Base-by-base conservation (phyloP, 2,329 filamentous ascomycete genomes). In the Leptographium radiaticola region DNA sequence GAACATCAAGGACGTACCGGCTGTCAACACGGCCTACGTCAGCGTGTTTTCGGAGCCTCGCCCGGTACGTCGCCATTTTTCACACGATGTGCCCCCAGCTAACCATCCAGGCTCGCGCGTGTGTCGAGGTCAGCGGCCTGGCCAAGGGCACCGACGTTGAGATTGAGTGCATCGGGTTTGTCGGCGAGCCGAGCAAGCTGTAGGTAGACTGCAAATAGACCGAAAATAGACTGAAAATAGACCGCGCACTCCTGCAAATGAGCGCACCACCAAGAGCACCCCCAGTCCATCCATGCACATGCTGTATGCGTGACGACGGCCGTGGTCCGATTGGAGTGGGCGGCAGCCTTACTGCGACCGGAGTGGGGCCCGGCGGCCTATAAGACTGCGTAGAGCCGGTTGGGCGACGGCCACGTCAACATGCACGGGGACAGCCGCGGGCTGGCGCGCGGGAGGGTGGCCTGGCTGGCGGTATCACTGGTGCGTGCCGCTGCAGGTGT, bases 1-100 rank as follows among this genome's bases (percentile, higher is more conserved):
- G 51, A 85, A 93, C 69, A 96, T 96, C 31, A 45, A 50, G 33
- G 52, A 49, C n/a, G 46, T 53, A 7, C 47, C 52, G 5, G 46
- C 46, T 4, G 31, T 53, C 15, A 53, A 53, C 18, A 46, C 20
- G 31, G 52, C 52, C 18, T 53, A 53, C 39, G 34, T 36, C 18
- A 30, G 16, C 11, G 11, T 53, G 2, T 53, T 53, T n/a, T 36
- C 39, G 2, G 52, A 38, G 40, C 52, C 52, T 13, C 52, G 52
- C 10, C 52, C 52, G n/a, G 51, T 53, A 34, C 6, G 51, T 44
- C 8, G 18, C 18, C 25, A 30, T 16, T 15, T 15, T 50, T 7
- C 18, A 12, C n/a, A 3, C n/a, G 31, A 50, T 10, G 5, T 1
- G 7, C 6, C 12, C 6, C 45, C 20, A 11, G 45, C 31, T 9